Percentiles rank a stretch among this genome's conserved stretches.
Evolutionary conservation across 805 yeast genomes (phyloP).

Genomic region (Candida ortonii): DNA sequence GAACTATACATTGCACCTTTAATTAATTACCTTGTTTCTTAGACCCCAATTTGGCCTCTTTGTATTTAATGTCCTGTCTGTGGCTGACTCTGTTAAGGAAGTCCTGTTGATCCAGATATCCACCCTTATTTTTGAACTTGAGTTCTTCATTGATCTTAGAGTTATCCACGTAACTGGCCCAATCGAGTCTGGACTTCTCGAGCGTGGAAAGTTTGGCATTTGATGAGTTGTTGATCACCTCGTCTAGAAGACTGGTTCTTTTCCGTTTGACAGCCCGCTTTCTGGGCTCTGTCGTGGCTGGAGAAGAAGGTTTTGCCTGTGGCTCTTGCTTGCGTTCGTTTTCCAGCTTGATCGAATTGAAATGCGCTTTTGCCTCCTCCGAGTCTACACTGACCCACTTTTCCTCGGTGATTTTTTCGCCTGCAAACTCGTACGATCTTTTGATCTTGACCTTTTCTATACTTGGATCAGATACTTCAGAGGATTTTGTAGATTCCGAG

Average conservation of each 20-base stretch:
- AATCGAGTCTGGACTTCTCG: slow-evolving; percentile 89
- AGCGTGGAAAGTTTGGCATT: slow-evolving; percentile 83
- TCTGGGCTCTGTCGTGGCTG: slow-evolving; percentile 5
- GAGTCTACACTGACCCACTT: slow-evolving; percentile 73
- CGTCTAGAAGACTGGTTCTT: slow-evolving; percentile 73
- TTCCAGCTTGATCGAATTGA: slow-evolving; percentile 45
- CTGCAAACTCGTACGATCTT: slow-evolving; percentile 85
- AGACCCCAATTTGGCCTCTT: slow-evolving; percentile 40
- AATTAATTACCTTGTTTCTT: too few species aligned
- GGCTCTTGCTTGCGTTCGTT: too few species aligned
- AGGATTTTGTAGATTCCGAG: background rate
- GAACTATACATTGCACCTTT: too few species aligned
- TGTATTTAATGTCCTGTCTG: slow-evolving; percentile 50
- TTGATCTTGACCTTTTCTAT: slow-evolving; percentile 56
- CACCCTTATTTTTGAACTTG: slow-evolving; percentile 77
- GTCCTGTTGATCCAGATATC: slow-evolving; percentile 87
- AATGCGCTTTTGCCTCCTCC: slow-evolving; percentile 83
- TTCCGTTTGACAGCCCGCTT: slow-evolving; percentile 49
- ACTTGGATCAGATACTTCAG: slow-evolving; percentile 23
- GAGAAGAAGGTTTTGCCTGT: slow-evolving; percentile 1
- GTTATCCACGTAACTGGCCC: slow-evolving; percentile 91
- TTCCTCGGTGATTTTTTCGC: slow-evolving; percentile 72
- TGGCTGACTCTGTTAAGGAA: slow-evolving; percentile 75
- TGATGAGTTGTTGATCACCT: slow-evolving; percentile 64
- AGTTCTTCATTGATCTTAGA: slow-evolving; percentile 83